Percentiles rank a stretch among this genome's conserved stretches.
Evolutionary conservation across 139 green algal genomes (phyloP).

Genomic region (Limnomonas spitsbergensis): DNA sequence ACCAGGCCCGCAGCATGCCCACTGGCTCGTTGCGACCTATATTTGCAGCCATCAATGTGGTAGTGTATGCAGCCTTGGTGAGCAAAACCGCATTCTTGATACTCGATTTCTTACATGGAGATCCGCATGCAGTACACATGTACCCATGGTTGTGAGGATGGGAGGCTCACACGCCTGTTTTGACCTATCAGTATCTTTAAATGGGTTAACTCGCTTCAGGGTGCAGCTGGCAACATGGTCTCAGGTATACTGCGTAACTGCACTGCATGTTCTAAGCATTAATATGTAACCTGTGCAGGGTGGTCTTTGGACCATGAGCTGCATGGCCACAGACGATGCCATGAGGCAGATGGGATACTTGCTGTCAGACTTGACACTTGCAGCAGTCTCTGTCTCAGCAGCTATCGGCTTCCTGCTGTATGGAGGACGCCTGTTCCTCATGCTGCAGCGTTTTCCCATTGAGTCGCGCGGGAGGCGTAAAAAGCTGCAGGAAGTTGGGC

Average conservation of each 20-base stretch:
- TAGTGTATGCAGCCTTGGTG: slow-evolving; percentile 43
- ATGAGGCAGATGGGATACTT: slow-evolving; percentile 25
- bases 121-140: too few relatives aligned
- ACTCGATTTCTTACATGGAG: too few relatives aligned
- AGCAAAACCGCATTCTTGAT: too few relatives aligned
- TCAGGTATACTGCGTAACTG: too few relatives aligned
- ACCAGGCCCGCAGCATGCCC: slow-evolving; percentile 85
- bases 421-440: slow-evolving; percentile 88
- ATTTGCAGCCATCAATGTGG: slow-evolving; percentile 83
- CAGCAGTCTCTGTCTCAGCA: slow-evolving; percentile 71
- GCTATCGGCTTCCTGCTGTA: slow-evolving; percentile 90
- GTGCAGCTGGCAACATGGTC: too few relatives aligned
- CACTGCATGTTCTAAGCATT: too few relatives aligned
- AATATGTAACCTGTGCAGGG: too few relatives aligned
- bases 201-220: too few relatives aligned
- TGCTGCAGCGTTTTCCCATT: slow-evolving; percentile 92
- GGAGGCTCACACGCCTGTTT: too few relatives aligned
- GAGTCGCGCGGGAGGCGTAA: slow-evolving; percentile 86
- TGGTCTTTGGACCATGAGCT: neutral
- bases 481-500: slow-evolving; percentile 94
- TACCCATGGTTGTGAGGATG: too few relatives aligned
- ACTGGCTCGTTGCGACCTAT: slow-evolving; percentile 71
- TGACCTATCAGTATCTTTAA: too few relatives aligned
- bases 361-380: slow-evolving; percentile 67
- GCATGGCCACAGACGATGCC: neutral